Percentiles rank a stretch among this genome's conserved stretches.
These are phyloP conservation scores for Sarcomyxa edulis DNA, from an alignment of 768 basidiomycete species.

Conservation along the genomic window DNA sequence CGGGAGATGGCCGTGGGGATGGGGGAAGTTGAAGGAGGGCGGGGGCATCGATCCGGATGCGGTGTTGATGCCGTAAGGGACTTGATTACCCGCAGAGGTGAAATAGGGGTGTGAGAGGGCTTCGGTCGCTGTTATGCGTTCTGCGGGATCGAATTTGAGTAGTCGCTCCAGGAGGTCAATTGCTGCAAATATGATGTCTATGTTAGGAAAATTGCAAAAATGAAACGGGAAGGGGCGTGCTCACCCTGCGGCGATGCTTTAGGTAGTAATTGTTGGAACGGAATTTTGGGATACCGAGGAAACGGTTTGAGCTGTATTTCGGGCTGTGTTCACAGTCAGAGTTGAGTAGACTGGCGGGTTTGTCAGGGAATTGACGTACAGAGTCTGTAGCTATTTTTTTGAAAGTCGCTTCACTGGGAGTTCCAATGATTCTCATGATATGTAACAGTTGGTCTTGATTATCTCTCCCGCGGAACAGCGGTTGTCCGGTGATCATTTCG, in stretches of 20 bases:
- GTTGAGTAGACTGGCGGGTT: neutral
- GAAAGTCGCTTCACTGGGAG: conserved; percentile 83
- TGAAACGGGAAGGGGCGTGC: conserved; percentile 2
- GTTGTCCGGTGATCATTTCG: conserved; percentile 98
- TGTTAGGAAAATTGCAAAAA: conserved; percentile 4
- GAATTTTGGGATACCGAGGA: conserved; percentile 82
- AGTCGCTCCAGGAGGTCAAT: conserved; percentile 92
- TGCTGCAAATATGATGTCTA: conserved; percentile 44
- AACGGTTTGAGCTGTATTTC: conserved; percentile 82
- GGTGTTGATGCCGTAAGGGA: conserved; percentile 36
- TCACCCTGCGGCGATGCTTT: conserved; percentile 83
- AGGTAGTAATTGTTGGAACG: conserved; percentile 74
- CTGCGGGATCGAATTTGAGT: conserved; percentile 92
- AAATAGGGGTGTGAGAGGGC: conserved; percentile 94
- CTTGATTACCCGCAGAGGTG: conserved; percentile 43
- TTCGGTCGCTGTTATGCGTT: conserved; percentile 87
- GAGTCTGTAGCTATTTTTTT: conserved; percentile 88
- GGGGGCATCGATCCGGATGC: conserved; percentile 59
- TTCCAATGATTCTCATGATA: conserved; percentile 96
- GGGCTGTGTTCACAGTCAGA: conserved; percentile 47
- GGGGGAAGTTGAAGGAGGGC: conserved; percentile 64
- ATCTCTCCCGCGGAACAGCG: conserved; percentile 93
- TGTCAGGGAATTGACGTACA: conserved; percentile 39
- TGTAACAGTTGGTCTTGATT: conserved; percentile 97
- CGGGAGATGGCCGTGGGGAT: conserved; percentile 53